phyloP scores from a whole-genome alignment of 1,284 basidiomycete genomes.

The Agaricales sp. region DNA sequence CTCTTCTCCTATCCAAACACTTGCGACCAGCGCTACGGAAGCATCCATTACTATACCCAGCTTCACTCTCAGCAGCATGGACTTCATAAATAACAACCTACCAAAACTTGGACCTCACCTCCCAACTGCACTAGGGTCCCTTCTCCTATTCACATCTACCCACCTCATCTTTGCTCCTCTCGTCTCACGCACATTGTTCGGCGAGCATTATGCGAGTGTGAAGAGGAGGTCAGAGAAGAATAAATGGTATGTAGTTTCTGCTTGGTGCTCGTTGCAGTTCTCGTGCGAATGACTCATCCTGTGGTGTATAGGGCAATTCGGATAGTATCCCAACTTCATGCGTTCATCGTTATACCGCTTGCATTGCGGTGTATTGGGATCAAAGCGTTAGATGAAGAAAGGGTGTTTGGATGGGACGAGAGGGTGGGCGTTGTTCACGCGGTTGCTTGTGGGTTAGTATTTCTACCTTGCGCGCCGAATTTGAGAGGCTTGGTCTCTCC shows the following conservation, averaged over 20 bases:
- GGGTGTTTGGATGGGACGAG: conserved; percentile 48
- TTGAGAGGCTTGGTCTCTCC: too few species aligned
- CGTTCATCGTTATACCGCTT: conserved; percentile 38
- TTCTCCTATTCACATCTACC: conserved; percentile 25
- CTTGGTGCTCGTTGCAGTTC: neutral
- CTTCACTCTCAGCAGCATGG: too few species aligned
- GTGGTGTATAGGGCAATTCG: conserved; percentile 40
- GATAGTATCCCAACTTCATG: conserved; percentile 46
- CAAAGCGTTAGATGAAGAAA: conserved; percentile 31
- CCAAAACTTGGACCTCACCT: conserved; percentile 9
- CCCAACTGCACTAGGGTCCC: conserved; percentile 10
- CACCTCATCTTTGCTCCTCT: conserved; percentile 32
- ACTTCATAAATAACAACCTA: neutral
- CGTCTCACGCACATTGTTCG: conserved; percentile 23
- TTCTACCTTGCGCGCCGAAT: too few species aligned
- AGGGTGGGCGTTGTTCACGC: conserved; percentile 35
- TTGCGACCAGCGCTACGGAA: too few species aligned
- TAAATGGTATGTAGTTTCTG: conserved; percentile 25
- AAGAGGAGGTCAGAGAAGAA: conserved; percentile 28
- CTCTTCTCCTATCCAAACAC: too few species aligned
- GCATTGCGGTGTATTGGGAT: conserved; percentile 30
- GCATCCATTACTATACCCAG: too few species aligned
- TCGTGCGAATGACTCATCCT: neutral
- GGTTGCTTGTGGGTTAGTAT: conserved; percentile 45
- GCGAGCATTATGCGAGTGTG: conserved; percentile 24